Conservation (phyloP, 345 rosid species). For the Dipteronia dyeriana region DNA sequence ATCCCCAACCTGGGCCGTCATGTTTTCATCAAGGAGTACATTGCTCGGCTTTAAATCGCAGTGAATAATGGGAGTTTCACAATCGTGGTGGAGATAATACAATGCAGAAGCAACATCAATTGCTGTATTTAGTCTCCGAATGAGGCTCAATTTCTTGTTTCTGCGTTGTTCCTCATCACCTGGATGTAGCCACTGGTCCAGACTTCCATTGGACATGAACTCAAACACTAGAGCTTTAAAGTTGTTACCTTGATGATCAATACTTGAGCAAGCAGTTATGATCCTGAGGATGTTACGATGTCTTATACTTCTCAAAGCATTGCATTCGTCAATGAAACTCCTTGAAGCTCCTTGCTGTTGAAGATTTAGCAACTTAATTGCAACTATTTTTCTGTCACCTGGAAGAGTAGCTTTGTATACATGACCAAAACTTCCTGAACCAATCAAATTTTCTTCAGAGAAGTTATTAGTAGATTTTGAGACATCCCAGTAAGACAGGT, state of each 20-base stretch:
- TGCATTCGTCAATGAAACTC: constrained; percentile 28
- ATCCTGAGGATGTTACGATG: constrained; percentile 26
- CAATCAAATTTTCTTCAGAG: constrained; percentile 11
- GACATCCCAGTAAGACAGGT: not conserved
- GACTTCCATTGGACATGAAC: constrained; percentile 26
- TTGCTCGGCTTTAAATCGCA: constrained; percentile 39
- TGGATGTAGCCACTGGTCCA: constrained; percentile 22
- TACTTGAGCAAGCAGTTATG: constrained; percentile 23
- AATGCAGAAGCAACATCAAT: too few relatives aligned
- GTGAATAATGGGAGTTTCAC: constrained; percentile 21
- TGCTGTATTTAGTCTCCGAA: too few relatives aligned
- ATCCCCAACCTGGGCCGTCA: constrained; percentile 30
- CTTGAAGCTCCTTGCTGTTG: constrained; percentile 10
- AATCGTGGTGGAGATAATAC: constrained; percentile 6
- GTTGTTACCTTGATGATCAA: constrained; percentile 19
- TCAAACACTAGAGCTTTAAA: constrained; percentile 22
- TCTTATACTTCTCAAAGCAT: constrained; percentile 21
- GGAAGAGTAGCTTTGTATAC: constrained; percentile 7
- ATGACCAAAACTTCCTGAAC: constrained; percentile 16
- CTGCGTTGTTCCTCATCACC: not conserved
- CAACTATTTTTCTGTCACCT: not conserved
- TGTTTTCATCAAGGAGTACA: constrained; percentile 23
- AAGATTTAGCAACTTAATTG: constrained; percentile 19
- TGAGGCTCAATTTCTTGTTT: not conserved
- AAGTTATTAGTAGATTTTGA: constrained; percentile 15